These are phyloP conservation scores for Microdochium trichocladiopsis DNA, from an alignment of 2,329 filamentous ascomycete species.

Conservation along the genomic window DNA sequence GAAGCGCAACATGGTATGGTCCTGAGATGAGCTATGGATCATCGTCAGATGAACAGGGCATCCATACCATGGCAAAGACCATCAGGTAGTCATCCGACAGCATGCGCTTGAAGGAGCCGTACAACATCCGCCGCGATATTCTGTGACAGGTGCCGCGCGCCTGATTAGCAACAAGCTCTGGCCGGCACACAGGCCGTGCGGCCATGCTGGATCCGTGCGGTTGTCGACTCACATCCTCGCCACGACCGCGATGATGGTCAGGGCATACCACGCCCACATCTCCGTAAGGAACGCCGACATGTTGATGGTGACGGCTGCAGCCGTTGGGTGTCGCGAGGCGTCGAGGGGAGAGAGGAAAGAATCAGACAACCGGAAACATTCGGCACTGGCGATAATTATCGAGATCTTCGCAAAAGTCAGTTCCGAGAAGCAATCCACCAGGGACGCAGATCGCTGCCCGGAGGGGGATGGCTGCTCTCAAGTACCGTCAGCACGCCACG, in stretches of 20 bases:
- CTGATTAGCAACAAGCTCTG: not conserved
- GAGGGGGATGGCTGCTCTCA: too few species aligned
- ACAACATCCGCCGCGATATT: slow-evolving; percentile 28
- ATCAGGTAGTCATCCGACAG: slow-evolving; percentile 51
- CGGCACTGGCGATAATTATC: too few species aligned
- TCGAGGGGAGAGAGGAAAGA: not conserved
- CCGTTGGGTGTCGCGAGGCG: not conserved
- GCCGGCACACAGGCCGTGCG: not conserved
- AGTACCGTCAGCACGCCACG: too few species aligned
- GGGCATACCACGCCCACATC: slow-evolving; percentile 36
- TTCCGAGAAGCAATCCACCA: too few species aligned
- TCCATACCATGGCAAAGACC: slow-evolving; percentile 40
- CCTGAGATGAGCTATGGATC: not conserved
- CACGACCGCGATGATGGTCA: slow-evolving; percentile 29
- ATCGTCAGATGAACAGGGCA: not conserved
- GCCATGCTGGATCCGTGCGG: not conserved
- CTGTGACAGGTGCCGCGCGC: slow-evolving; percentile 11
- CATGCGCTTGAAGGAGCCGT: slow-evolving; percentile 38
- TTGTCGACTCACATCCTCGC: slow-evolving; percentile 28
- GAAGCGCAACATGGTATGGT: not conserved
- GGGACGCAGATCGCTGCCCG: too few species aligned
- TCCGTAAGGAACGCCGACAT: slow-evolving; percentile 21
- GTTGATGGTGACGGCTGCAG: not conserved
- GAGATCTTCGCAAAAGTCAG: too few species aligned
- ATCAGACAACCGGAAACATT: too few species aligned